A percentile compares a stretch with the other conserved stretches of the same genome.
phyloP scores from a whole-genome alignment of 2,329 filamentous ascomycete genomes.

The Sporothrix euskadiensis region DNA sequence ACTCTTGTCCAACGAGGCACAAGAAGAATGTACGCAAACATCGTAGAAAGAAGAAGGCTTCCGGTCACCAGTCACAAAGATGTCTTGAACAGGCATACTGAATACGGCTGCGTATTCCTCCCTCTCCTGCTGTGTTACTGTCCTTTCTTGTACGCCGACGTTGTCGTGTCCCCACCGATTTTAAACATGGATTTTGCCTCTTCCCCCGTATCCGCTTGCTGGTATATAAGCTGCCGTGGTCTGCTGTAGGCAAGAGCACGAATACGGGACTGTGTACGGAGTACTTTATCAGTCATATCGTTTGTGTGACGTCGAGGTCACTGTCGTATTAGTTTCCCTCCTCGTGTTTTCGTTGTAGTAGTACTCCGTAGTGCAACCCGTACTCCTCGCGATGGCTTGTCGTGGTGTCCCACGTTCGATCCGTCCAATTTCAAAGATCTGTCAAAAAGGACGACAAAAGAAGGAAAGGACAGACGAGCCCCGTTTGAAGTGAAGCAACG shows the following conservation, averaged over 20 bases:
- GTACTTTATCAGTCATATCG: not conserved
- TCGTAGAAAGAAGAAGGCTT: not conserved
- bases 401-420: too few relatives aligned
- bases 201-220: not conserved
- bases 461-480: not conserved
- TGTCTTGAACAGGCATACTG: constrained; percentile 10
- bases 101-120: not conserved
- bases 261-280: constrained; percentile 10
- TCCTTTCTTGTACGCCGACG: constrained; percentile 16
- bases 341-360: not conserved
- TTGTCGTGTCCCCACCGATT: constrained; percentile 4
- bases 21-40: not conserved
- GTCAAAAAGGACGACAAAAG: not conserved
- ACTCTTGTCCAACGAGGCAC: constrained; percentile 6
- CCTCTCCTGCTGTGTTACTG: not conserved
- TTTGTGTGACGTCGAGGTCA: not conserved
- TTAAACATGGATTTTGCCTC: not conserved
- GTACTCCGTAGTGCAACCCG: not conserved
- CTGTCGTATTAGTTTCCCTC: not conserved
- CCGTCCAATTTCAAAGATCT: not conserved
- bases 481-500: not conserved
- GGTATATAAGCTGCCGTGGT: constrained; percentile 19
- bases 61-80: not conserved
- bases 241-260: constrained; percentile 14
- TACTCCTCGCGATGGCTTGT: not conserved